phyloP scores from a whole-genome alignment of 2,329 filamentous ascomycete species.

The Microsporum ferrugineum region DNA sequence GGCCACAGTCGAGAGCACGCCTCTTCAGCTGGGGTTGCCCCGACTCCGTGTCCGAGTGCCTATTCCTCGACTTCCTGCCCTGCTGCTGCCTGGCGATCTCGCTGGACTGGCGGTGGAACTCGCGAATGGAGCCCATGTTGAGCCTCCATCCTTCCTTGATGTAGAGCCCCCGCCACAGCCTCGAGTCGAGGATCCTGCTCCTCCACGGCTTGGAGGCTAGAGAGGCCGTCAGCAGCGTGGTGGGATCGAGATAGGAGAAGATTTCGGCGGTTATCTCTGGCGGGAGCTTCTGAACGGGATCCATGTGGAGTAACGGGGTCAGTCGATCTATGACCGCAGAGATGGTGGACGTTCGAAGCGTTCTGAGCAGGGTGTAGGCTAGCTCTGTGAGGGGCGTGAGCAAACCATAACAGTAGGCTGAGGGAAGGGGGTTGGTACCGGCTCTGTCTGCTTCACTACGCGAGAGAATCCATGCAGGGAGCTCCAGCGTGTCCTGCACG shows the following conservation, averaged over 20 bases:
- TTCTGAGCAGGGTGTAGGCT: slow-evolving; percentile 64
- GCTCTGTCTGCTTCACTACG: slow-evolving; percentile 45
- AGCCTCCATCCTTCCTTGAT: slow-evolving; percentile 76
- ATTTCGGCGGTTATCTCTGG: slow-evolving; percentile 85
- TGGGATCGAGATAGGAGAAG: slow-evolving; percentile 70
- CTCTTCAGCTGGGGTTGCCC: slow-evolving; percentile 44
- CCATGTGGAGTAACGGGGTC: slow-evolving; percentile 77
- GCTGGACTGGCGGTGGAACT: slow-evolving; percentile 49
- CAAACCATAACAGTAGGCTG: not conserved
- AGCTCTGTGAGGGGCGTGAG: slow-evolving; percentile 47
- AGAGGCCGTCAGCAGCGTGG: slow-evolving; percentile 68
- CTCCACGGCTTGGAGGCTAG: slow-evolving; percentile 74
- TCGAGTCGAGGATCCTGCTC: slow-evolving; percentile 65
- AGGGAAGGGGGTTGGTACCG: slow-evolving; percentile 29
- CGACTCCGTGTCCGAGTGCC: slow-evolving; percentile 37
- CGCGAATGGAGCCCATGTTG: slow-evolving; percentile 51
- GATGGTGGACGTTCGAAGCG: slow-evolving; percentile 68
- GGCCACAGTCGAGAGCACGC: slow-evolving; percentile 37
- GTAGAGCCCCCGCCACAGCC: slow-evolving; percentile 78
- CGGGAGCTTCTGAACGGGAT: slow-evolving; percentile 76
- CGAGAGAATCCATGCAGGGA: slow-evolving; percentile 45
- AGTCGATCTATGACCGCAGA: slow-evolving; percentile 69
- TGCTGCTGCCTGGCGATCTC: slow-evolving; percentile 20
- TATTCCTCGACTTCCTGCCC: slow-evolving; percentile 37
- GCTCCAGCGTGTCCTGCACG: slow-evolving; percentile 30